Conservation (phyloP, 495 filamentous ascomycete species). For the Rhizodiscina lignyota region DNA sequence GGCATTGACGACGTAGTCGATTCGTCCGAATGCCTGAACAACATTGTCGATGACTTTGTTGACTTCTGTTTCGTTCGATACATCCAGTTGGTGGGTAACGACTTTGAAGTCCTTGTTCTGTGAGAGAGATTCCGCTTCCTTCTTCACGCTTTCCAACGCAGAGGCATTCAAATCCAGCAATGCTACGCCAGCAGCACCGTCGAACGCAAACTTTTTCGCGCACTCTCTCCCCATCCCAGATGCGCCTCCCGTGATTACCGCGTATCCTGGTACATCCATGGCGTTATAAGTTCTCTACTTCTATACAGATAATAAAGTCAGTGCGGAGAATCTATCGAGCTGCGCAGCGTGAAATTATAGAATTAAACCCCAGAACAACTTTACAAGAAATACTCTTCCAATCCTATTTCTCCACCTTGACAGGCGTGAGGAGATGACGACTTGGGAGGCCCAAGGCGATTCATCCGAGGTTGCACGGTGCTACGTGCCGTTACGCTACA, state of each 20-base stretch:
- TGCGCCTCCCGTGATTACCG: constrained; percentile 25
- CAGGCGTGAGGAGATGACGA: too few species aligned
- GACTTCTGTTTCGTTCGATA: constrained; percentile 13
- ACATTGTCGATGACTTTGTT: constrained; percentile 17
- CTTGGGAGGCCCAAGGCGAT: too few species aligned
- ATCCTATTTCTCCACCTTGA: too few species aligned
- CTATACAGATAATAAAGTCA: too few species aligned
- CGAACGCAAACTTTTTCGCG: constrained; percentile 19
- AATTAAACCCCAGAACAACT: too few species aligned
- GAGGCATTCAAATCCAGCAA: constrained; percentile 18
- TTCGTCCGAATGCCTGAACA: constrained; percentile 13
- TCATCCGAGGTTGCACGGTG: too few species aligned
- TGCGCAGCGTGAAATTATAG: too few species aligned
- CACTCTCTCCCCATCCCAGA: constrained; percentile 25
- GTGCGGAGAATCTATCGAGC: too few species aligned
- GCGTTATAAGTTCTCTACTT: too few species aligned
- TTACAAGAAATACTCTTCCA: too few species aligned
- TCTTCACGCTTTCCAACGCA: constrained; percentile 8
- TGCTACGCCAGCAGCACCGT: constrained; percentile 21
- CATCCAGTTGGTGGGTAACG: constrained; percentile 17
- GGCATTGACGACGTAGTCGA: constrained; percentile 12
- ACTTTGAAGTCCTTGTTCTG: constrained; percentile 13
- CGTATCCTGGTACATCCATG: too few species aligned
- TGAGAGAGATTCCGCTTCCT: constrained; percentile 14
- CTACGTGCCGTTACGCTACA: too few species aligned